Evolutionary conservation across 2,329 filamentous ascomycete genomes (phyloP).

Genomic region (Epichloe festucae): DNA sequence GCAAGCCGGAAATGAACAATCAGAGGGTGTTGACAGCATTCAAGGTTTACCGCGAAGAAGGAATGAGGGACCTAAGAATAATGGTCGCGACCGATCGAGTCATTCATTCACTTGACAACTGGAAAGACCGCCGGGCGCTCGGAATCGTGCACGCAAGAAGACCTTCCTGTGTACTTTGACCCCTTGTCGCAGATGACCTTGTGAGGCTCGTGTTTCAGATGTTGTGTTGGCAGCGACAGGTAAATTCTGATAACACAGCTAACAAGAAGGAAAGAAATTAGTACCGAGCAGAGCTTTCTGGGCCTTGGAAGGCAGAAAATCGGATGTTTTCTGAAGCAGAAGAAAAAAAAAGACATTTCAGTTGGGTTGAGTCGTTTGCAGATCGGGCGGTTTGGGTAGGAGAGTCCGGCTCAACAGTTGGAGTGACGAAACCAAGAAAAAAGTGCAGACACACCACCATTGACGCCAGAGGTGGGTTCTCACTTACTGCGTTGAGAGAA

Average conservation of each 20-base stretch:
- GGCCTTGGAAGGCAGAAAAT: background rate
- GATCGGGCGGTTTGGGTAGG: background rate
- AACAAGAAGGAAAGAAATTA: background rate
- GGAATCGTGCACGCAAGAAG: background rate
- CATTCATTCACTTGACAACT: background rate
- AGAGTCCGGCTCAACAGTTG: background rate
- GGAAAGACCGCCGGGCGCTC: background rate
- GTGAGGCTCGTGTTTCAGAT: slow-evolving; percentile 4
- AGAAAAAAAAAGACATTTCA: background rate
- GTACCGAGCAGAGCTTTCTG: background rate
- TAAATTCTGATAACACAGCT: background rate
- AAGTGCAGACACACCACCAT: background rate
- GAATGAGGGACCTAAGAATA: background rate
- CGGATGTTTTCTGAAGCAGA: background rate
- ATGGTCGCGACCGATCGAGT: background rate
- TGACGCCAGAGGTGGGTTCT: background rate
- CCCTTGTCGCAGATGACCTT: slow-evolving; percentile 1
- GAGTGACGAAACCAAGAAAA: background rate
- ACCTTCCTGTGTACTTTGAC: background rate
- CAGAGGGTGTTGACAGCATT: background rate
- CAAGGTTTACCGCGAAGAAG: background rate
- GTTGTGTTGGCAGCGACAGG: background rate
- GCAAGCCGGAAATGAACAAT: background rate
- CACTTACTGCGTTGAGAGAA: background rate
- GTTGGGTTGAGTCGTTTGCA: background rate